Evolutionary conservation across 345 rosid species (phyloP), one percentile per base, ranked within the genome.

Genomic region (Camelina laxa): DNA sequence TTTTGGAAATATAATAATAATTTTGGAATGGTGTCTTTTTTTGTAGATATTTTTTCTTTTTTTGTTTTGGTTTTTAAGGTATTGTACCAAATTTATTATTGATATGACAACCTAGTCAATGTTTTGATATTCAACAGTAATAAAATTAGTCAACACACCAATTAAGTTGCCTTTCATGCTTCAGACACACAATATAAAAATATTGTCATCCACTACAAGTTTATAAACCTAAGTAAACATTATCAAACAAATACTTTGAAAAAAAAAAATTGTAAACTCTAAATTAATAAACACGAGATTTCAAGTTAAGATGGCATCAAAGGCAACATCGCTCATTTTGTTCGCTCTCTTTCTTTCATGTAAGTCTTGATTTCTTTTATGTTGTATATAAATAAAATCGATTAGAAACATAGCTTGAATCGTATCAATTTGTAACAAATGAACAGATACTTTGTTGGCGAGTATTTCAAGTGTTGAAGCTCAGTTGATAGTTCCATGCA

Each of bases 401-500:
- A 53, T 30, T 36, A 41, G 2, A 64, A 64, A 64, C 24, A 19
- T 73, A 31, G 36, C 6, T 54, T 20, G 56, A 33, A 2, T 62
- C 44, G 0, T 54, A 30, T 65, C 7, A 0, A 20, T n/a, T 2
- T 73, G 4, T 65, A 21, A 55, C n/a, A 6, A 15, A 36, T 53
- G 47, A 31, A 59, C 44, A 75, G 67, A 16, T 15, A 11, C 15
- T 14, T 48, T 50, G 45, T 59, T 75, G 44, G 67, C 30, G 55
- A 75, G 60, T 50, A 50, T 67, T 36, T 61, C 73, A 50, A 33
- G 55, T 59, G 73, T 9, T 33, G 79, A 67, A 59, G 54, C 79
- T 53, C 79, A 75, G 27, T 27, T 59, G 54, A 75, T 75, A 12
- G 2, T 59, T 67, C 61, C 73, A 38, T 75, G 73, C 67, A 59